Conservation (phyloP, 805 yeast genomes). For the Kuraishia capsulata region DNA sequence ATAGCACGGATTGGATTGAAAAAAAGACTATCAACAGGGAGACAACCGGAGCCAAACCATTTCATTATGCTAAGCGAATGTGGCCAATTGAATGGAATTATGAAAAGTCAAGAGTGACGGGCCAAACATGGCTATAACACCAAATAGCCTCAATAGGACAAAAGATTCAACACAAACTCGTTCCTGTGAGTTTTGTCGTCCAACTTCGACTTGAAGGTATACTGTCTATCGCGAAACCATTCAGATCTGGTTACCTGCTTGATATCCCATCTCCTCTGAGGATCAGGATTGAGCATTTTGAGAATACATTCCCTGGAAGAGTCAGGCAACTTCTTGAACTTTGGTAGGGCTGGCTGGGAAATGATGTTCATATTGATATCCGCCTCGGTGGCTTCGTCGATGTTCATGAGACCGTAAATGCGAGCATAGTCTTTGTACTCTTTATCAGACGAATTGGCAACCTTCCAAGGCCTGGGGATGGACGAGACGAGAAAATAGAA, state of each 20-base stretch:
- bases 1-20: no score
- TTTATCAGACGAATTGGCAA: slow-evolving; percentile 21
- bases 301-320: slow-evolving; percentile 8
- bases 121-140: no score
- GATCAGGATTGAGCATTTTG: slow-evolving; percentile 21
- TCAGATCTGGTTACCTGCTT: slow-evolving; percentile 13
- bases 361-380: slow-evolving; percentile 5
- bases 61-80: no score
- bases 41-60: no score
- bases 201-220: no score
- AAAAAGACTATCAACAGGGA: no score
- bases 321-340: slow-evolving; percentile 3
- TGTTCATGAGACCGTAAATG: slow-evolving; percentile 2
- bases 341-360: not conserved
- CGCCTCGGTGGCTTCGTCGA: slow-evolving; percentile 1
- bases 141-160: not conserved
- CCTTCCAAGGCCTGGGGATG: slow-evolving; percentile 39
- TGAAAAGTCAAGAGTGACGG: no score
- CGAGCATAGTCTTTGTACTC: slow-evolving; percentile 7
- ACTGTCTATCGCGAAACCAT: slow-evolving; percentile 18
- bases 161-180: not conserved
- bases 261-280: slow-evolving; percentile 11
- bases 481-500: slow-evolving; percentile 34
- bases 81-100: no score
- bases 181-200: slow-evolving; percentile 3